phyloP scores from a whole-genome alignment of 2,329 filamentous ascomycete species.

The Aschersonia sp. region DNA sequence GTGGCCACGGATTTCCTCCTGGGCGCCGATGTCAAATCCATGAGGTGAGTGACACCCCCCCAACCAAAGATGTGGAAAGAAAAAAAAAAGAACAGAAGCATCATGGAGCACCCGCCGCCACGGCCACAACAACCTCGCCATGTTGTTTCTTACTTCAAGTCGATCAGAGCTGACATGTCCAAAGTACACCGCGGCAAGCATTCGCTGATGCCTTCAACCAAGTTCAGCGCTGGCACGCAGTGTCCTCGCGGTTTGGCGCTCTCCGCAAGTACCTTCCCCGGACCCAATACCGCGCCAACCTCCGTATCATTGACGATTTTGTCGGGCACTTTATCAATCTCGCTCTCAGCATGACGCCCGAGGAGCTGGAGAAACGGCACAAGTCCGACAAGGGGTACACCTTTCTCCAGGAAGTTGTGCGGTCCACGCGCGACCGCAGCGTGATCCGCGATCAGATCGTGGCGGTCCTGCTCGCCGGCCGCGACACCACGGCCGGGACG shows the following conservation, averaged over 20 bases:
- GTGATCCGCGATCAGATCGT: conserved; percentile 76
- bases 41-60: conserved; percentile 22
- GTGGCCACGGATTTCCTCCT: conserved; percentile 77
- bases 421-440: conserved; percentile 53
- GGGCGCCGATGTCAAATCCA: conserved; percentile 54
- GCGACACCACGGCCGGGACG: conserved; percentile 74
- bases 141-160: no score
- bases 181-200: conserved; percentile 31
- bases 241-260: conserved; percentile 26
- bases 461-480: conserved; percentile 67
- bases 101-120: no score
- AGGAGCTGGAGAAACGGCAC: conserved; percentile 50
- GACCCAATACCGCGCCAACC: conserved; percentile 43
- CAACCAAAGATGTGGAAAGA: no score
- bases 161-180: neutral
- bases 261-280: conserved; percentile 39
- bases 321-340: conserved; percentile 61
- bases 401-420: conserved; percentile 73
- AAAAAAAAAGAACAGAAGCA: no score
- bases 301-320: conserved; percentile 61
- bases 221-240: conserved; percentile 53
- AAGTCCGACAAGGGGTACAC: conserved; percentile 63
- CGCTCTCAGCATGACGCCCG: conserved; percentile 41
- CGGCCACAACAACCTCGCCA: no score
- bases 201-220: conserved; percentile 59